A percentile compares a stretch with the other conserved stretches of the same genome.
These are phyloP conservation scores for Kalanchoe fedtschenkoi DNA, from an alignment of 164 flowering plant species.

Conservation along the genomic window DNA sequence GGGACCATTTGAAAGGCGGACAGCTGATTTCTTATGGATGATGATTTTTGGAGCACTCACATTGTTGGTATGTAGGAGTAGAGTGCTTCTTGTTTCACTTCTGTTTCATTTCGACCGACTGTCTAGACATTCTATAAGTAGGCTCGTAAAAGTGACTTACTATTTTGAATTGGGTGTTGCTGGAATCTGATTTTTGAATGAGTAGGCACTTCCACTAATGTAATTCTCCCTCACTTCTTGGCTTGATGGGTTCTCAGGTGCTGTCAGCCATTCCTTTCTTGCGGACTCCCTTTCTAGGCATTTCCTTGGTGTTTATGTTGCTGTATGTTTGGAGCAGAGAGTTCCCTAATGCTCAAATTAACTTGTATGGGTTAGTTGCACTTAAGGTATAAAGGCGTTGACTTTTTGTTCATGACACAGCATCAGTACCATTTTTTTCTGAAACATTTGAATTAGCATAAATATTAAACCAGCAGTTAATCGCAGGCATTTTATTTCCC, in stretches of 20 bases:
- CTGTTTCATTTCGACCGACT: slow-evolving; percentile 1
- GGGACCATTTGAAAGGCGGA: slow-evolving; percentile 79
- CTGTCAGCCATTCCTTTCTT: slow-evolving; percentile 40
- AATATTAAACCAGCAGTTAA: not conserved
- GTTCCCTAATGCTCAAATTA: slow-evolving; percentile 68
- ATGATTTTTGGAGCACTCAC: slow-evolving; percentile 75
- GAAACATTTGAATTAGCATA: not conserved
- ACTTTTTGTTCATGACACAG: not conserved
- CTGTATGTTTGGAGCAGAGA: slow-evolving; percentile 87
- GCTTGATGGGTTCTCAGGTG: slow-evolving; percentile 10
- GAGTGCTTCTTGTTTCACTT: not conserved
- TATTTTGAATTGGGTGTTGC: not conserved
- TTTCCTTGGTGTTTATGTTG: slow-evolving; percentile 82
- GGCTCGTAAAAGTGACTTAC: not conserved
- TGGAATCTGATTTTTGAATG: too few relatives aligned
- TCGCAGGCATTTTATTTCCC: slow-evolving; percentile 94
- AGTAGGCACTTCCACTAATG: not conserved
- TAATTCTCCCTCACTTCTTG: not conserved
- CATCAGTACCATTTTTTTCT: not conserved
- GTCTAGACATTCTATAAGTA: not conserved
- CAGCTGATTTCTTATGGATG: slow-evolving; percentile 99
- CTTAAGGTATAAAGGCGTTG: slow-evolving; percentile 29
- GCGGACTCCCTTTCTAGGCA: slow-evolving; percentile 39
- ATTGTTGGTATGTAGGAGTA: slow-evolving; percentile 44
- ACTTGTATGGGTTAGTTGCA: slow-evolving; percentile 60